Base-by-base conservation (phyloP, 257 asterid genomes). In the Nicotiana benthamiana region DNA sequence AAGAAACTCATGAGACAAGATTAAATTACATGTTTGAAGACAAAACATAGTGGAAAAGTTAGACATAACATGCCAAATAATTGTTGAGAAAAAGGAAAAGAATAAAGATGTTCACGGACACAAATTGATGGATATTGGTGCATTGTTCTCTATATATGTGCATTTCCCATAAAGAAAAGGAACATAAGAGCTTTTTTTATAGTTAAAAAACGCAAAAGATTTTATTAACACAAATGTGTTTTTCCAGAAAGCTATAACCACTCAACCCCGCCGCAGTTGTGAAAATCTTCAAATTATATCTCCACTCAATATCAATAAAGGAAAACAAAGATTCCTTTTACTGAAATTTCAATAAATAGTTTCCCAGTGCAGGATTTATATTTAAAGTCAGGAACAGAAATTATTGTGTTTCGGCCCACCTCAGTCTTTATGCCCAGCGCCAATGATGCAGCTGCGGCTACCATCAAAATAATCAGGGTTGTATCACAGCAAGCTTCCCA, bases 391-490 rank as follows among this genome's bases (percentile, higher is more conserved):
- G 51, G 62, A 74, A 57, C 22, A 74, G 26, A 74, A 74, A 22
- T 51, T 24, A 51, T 18, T 16, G 79, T 56, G 9, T 74, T 64
- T 77, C 77, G 20, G 5, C 87, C 83, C 82, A 93, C 99, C 98
- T 95, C 99, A 22, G 98, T 89, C 89, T 92, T 93, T 75, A 93
- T 95, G 60, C 98, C 98, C 13, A 95, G 93, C 15, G 91, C 97
- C 85, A 95, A 88, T 43, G 99, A 95, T 86, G 99, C 99, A 83
- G 97, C 98, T 17, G 99, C 98, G 80, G 99, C 99, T 16, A 95
- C 94, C 98, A 92, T 93, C 92, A 95, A 87, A 85, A 95, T 95
- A 77, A 95, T 89, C 79, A 95, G 84, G 36, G 99, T 95, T 7
- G 98, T 95, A 84, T 95, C 99, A 48, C 90, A 87, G 81, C 98